A percentile compares a stretch with the other conserved stretches of the same genome.
Evolutionary conservation across 306 rosid species (phyloP).

Genomic region (Dalbergia oliveri): DNA sequence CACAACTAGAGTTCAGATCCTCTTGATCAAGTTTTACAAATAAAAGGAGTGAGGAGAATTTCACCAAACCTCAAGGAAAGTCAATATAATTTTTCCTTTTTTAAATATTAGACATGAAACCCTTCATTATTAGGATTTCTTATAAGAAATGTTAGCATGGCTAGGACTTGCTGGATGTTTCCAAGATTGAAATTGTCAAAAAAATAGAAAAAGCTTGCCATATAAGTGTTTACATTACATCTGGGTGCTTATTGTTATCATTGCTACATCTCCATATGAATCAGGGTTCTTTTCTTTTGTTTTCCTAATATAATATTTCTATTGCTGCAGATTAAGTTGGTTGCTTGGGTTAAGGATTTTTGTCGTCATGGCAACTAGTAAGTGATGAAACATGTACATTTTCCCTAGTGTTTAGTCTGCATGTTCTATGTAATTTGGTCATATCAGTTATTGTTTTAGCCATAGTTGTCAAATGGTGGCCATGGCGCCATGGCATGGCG

Average conservation of each 20-base stretch:
- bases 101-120: background rate
- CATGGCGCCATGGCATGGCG: too few species aligned
- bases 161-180: too few species aligned
- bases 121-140: slow-evolving; percentile 52
- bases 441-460: background rate
- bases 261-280: background rate
- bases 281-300: slow-evolving; percentile 13
- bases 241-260: slow-evolving; percentile 23
- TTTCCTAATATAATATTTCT: background rate
- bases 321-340: slow-evolving; percentile 34
- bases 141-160: slow-evolving; percentile 51
- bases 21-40: too few species aligned
- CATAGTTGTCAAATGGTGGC: too few species aligned
- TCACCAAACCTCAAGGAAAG: too few species aligned
- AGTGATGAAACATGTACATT: slow-evolving; percentile 22
- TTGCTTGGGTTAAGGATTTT: slow-evolving; percentile 30
- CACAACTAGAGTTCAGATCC: too few species aligned
- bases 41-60: too few species aligned
- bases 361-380: slow-evolving; percentile 50
- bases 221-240: background rate
- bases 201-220: background rate
- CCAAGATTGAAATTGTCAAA: background rate
- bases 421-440: slow-evolving; percentile 6
- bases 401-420: background rate
- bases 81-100: too few species aligned